Evolutionary conservation across 2,329 filamentous ascomycete genomes (phyloP), one percentile per base, ranked within the genome.

Genomic region (Colletotrichum tabaci): DNA sequence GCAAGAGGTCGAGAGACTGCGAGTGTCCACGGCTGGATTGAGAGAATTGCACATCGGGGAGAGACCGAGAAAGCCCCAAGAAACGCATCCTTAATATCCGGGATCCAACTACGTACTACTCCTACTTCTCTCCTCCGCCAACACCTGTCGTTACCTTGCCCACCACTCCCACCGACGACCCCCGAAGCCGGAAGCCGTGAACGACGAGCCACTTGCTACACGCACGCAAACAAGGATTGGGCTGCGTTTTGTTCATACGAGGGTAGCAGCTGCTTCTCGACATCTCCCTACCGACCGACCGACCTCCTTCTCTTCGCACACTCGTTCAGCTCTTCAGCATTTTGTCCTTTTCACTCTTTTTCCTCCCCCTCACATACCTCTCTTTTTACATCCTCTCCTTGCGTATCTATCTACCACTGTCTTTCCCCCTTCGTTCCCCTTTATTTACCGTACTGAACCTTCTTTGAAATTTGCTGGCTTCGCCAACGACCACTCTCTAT

Each of bases 281-380:
- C 46, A 68, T 26, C 66, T 68, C 53, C 69, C 40, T 38, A 38
- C 35, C 30, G 30, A 35, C 30, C 30, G 30, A 40, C n/a, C 56
- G 52, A 58, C 68, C 66, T 68, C 66, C 69, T 71, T 71, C 70
- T 72, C 70, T 71, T 66, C 61, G 40, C 47, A 72, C 70, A 72
- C 70, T 72, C 70, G 70, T 72, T 72, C 66, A 56, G 66, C 67
- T 67, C 71, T 67, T 60, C 58, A 67, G 67, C 67, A 66, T 67
- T 57, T 47, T 18, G 50, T 63, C 62, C 52, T 61, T 71, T 73
- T 67, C 4, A 55, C 63, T 15, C 23, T 35, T 62, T 35, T 30
- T 21, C 38, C 35, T 38, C 35, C 35, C 35, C 35, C 35, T 38
- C 35, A 38, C 35, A 38, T 38, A 38, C 35, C 35, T 38, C 61